Conservation (phyloP, 1,284 basidiomycete species). For the Veloporphyrellus conicus region DNA sequence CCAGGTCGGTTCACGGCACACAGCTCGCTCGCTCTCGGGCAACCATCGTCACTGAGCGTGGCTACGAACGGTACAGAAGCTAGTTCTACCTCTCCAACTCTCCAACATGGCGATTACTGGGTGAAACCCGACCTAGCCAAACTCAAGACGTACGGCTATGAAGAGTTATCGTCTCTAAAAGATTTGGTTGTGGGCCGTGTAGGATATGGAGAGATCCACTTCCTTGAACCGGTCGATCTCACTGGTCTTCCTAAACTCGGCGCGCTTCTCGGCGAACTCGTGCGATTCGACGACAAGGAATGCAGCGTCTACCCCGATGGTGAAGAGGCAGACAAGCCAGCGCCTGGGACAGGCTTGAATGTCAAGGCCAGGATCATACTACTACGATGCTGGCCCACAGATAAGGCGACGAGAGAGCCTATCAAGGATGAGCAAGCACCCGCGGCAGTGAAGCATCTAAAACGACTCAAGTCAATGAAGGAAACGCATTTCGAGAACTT, state of each 20-base stretch:
- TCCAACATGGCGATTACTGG: conserved; percentile 87
- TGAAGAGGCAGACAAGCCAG: conserved; percentile 74
- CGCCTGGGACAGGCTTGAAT: conserved; percentile 84
- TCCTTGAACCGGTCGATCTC: conserved; percentile 89
- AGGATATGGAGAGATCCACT: conserved; percentile 88
- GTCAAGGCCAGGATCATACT: conserved; percentile 80
- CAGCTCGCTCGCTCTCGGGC: conserved; percentile 31
- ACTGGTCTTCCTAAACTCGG: conserved; percentile 80
- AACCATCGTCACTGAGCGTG: conserved; percentile 16
- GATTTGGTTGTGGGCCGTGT: conserved; percentile 85
- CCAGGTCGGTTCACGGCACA: conserved; percentile 52
- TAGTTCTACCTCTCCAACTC: conserved; percentile 34
- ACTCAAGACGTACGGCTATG: conserved; percentile 66
- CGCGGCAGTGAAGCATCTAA: conserved; percentile 72
- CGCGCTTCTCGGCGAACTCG: conserved; percentile 80
- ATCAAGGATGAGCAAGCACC: conserved; percentile 81
- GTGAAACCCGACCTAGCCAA: conserved; percentile 71
- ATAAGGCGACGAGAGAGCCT: conserved; percentile 88
- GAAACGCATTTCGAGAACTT: conserved; percentile 85
- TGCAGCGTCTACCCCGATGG: conserved; percentile 91
- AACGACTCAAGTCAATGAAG: conserved; percentile 80
- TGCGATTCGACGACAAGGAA: conserved; percentile 89
- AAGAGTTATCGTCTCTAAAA: conserved; percentile 66
- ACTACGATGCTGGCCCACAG: conserved; percentile 81
- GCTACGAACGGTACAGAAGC: conserved; percentile 31